Percentiles rank a stretch among this genome's conserved stretches.
Conservation (phyloP, 495 filamentous ascomycete species). For the Saxophila tyrrhenica region DNA sequence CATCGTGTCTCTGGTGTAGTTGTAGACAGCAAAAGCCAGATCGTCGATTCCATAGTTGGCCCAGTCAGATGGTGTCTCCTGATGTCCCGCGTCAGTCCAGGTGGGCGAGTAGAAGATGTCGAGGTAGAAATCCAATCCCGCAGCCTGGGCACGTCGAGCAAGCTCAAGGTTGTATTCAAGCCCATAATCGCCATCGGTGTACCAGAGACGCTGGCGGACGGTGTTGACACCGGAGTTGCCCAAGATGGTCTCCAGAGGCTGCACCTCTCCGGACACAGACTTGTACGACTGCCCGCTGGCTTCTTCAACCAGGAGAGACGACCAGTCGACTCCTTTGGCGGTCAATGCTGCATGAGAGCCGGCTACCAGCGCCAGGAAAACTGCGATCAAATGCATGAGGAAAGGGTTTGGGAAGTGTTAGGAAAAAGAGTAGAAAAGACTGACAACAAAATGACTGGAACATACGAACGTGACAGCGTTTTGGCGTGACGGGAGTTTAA, state of each 20-base stretch:
- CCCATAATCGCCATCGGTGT: constrained; percentile 57
- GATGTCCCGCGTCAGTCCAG: constrained; percentile 39
- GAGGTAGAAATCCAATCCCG: constrained; percentile 52
- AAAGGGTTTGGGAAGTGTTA: too few relatives aligned
- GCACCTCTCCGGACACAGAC: constrained; percentile 38
- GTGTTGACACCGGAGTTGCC: constrained; percentile 55
- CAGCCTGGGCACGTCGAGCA: constrained; percentile 51
- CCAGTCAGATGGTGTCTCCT: constrained; percentile 26
- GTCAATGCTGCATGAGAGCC: constrained; percentile 37
- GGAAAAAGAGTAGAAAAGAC: too few relatives aligned
- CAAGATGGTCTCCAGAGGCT: constrained; percentile 53
- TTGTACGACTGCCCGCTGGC: constrained; percentile 49
- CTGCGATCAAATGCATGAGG: background rate
- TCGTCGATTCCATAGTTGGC: constrained; percentile 7
- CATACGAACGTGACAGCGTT: too few relatives aligned
- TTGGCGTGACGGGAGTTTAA: too few relatives aligned
- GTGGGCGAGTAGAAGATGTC: constrained; percentile 64
- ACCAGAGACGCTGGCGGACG: constrained; percentile 62
- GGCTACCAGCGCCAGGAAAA: background rate
- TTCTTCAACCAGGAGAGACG: constrained; percentile 56
- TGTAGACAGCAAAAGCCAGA: constrained; percentile 18
- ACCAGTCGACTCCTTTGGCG: constrained; percentile 63
- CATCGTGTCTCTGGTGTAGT: constrained; percentile 31
- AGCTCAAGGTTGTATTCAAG: constrained; percentile 58
- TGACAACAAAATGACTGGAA: too few relatives aligned